Evolutionary conservation across 768 basidiomycete genomes (phyloP), one percentile per base, ranked within the genome.

Genomic region (Termitomyces eurrhizus): DNA sequence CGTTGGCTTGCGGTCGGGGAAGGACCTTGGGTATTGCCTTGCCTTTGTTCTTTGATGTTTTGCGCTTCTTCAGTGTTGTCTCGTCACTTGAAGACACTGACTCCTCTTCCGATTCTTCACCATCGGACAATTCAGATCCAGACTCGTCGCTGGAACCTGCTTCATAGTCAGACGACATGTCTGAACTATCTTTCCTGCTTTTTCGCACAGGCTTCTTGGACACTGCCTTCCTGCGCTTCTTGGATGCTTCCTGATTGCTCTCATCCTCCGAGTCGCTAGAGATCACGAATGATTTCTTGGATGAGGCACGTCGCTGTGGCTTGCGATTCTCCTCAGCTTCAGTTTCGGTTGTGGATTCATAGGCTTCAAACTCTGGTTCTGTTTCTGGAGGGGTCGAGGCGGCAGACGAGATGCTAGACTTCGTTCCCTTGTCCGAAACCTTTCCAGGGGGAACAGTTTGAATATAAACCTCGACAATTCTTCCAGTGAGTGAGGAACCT

Each of bases 391-490:
- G 72, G 8, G 70, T 73, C 7, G 75, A 74, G 21, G 71, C 69
- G 1, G 75, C 70, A 4, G 78, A 77, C 29, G 73, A 66, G 7
- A 67, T 69, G 6, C 62, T 58, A n/a, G 74, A 71, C 46, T 63
- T 68, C 12, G 52, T 61, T 21, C 68, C 64, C 26, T 67, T 65
- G 44, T 63, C 59, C 16, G 24, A 62, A 45, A 51, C 68, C 58
- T 44, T 67, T 59, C 59, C 52, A 59, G 68, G 69, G 52, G 69
- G 62, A 8, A 65, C 61, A 4, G 69, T 66, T 4, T 75, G 73
- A 41, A 90, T 81, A 18, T 88, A 80, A 8, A 89, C 88, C 66
- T 89, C 87, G 37, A 84, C 73, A 11, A 73, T 12, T 36, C 52
- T 61, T 1, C 49, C 49, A n/a, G 54, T 42, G 9, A 33, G 48